These are phyloP conservation scores for Pugionium dolabratum DNA, from an alignment of 345 rosid species.

Conservation along the genomic window DNA sequence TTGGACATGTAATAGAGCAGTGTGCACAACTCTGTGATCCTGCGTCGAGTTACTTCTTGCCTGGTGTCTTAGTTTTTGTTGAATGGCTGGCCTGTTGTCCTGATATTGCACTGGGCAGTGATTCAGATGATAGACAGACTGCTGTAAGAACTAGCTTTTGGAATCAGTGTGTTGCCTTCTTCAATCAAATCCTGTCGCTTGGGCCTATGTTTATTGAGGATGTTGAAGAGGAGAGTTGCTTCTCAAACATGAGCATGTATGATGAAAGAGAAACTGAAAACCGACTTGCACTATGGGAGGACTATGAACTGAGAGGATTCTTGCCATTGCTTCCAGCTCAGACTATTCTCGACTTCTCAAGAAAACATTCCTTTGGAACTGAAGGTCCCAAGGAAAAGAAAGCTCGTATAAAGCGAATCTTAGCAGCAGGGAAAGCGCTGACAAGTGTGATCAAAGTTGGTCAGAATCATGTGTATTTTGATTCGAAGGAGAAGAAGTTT, in stretches of 20 bases:
- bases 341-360: conserved; percentile 78
- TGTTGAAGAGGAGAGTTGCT: conserved; percentile 78
- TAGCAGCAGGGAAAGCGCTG: conserved; percentile 86
- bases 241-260: conserved; percentile 80
- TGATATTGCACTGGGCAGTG: conserved; percentile 65
- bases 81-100: conserved; percentile 97
- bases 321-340: conserved; percentile 87
- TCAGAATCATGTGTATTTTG: conserved; percentile 60
- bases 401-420: conserved; percentile 68
- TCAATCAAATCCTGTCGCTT: conserved; percentile 63
- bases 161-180: conserved; percentile 61
- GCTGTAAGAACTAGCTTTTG: conserved; percentile 65
- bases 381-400: conserved; percentile 68
- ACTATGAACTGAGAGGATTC: conserved; percentile 91
- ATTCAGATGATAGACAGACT: conserved; percentile 67
- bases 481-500: conserved; percentile 71
- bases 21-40: conserved; percentile 67
- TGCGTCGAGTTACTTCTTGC: conserved; percentile 72
- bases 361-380: conserved; percentile 61
- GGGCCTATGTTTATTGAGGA: conserved; percentile 58
- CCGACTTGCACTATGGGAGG: conserved; percentile 89
- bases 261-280: conserved; percentile 92
- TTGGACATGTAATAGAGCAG: conserved; percentile 62
- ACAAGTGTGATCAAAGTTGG: conserved; percentile 60
- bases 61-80: conserved; percentile 77